These are phyloP conservation scores for Castanea crenata DNA, from an alignment of 306 rosid genomes.

Conservation along the genomic window DNA sequence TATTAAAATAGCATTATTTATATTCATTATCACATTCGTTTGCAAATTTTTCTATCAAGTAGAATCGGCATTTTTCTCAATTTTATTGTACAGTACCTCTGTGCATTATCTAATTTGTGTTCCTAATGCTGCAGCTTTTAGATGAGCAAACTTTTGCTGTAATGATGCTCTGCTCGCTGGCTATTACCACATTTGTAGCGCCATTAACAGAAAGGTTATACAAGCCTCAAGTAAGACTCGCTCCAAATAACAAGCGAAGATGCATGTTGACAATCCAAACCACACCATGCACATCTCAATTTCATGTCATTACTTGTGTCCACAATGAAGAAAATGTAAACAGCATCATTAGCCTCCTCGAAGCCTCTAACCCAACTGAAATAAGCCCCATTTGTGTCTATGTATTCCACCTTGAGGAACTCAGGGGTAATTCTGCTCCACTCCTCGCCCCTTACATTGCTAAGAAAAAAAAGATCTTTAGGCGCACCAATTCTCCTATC, in stretches of 20 bases:
- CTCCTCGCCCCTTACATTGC: slow-evolving; percentile 39
- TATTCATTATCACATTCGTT: too few relatives aligned
- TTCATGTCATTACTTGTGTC: slow-evolving; percentile 36
- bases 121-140: slow-evolving; percentile 25
- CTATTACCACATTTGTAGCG: slow-evolving; percentile 6
- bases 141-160: slow-evolving; percentile 24
- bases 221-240: slow-evolving; percentile 13
- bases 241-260: neutral
- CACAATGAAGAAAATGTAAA: slow-evolving; percentile 46
- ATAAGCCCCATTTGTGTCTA: slow-evolving; percentile 37
- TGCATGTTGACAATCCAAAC: slow-evolving; percentile 24
- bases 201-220: slow-evolving; percentile 18
- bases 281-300: slow-evolving; percentile 17
- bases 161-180: slow-evolving; percentile 19
- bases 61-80: too few relatives aligned
- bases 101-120: neutral
- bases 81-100: too few relatives aligned
- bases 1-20: too few relatives aligned
- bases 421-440: slow-evolving; percentile 37
- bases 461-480: neutral
- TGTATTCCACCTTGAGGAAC: slow-evolving; percentile 44
- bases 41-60: too few relatives aligned
- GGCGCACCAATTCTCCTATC: slow-evolving; percentile 20
- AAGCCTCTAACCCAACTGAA: slow-evolving; percentile 35
- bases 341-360: slow-evolving; percentile 39